Conservation (phyloP, 2,329 filamentous ascomycete species). For the Xylaria sp. region DNA sequence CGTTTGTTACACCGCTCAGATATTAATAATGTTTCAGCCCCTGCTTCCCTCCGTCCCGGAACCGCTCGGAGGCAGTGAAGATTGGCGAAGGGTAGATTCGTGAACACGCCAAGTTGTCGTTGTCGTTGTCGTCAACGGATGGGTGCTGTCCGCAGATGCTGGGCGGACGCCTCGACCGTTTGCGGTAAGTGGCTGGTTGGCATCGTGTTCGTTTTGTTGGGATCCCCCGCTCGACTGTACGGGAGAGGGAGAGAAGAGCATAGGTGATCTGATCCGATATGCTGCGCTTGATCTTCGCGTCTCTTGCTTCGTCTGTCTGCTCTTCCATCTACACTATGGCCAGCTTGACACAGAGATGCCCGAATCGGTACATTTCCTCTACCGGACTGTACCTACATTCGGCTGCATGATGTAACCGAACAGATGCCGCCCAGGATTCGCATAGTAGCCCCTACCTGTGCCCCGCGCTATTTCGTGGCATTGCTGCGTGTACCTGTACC, state of each 20-base stretch:
- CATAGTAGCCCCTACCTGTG: neutral
- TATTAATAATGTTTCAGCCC: conserved; percentile 6
- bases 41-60: conserved; percentile 4
- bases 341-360: neutral
- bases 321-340: neutral
- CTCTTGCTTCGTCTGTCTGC: neutral
- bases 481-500: neutral
- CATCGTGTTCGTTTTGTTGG: neutral
- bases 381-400: conserved; percentile 4
- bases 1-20: conserved; percentile 15
- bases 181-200: neutral
- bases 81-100: neutral
- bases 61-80: conserved; percentile 11
- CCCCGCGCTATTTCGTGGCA: too few species aligned
- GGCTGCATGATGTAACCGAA: conserved; percentile 24
- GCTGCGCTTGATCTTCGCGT: neutral
- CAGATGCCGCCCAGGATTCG: neutral
- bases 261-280: neutral
- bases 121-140: neutral
- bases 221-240: neutral
- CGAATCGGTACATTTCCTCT: neutral
- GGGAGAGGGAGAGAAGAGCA: neutral
- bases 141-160: neutral
- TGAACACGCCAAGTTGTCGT: neutral
- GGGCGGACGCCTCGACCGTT: neutral